A percentile compares a stretch with the other conserved stretches of the same genome.
phyloP scores from a whole-genome alignment of 805 yeast species.

The Candida saitoana region DNA sequence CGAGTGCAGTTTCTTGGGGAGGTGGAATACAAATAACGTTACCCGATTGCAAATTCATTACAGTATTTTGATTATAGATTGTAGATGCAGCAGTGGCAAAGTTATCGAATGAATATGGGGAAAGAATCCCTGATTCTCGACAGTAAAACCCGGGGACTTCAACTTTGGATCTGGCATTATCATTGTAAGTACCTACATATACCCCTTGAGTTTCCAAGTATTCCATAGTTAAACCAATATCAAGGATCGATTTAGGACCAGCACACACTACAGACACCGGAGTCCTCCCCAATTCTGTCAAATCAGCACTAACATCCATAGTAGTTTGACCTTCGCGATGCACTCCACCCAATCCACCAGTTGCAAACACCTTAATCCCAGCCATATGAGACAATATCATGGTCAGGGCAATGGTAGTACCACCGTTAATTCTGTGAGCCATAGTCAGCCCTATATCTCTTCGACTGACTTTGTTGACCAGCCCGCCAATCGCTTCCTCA shows the following conservation, averaged over 20 bases:
- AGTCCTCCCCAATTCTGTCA: constrained; percentile 78
- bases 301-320: constrained; percentile 82
- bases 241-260: constrained; percentile 85
- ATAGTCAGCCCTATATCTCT: constrained; percentile 74
- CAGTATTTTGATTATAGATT: constrained; percentile 41
- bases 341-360: constrained; percentile 93
- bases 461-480: constrained; percentile 64
- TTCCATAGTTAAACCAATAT: constrained; percentile 76
- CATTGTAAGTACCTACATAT: constrained; percentile 67
- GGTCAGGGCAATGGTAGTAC: constrained; percentile 86
- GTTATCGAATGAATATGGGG: constrained; percentile 61
- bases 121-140: constrained; percentile 65
- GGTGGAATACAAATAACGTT: constrained; percentile 80
- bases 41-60: constrained; percentile 59
- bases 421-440: constrained; percentile 65
- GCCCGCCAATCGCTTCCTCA: constrained; percentile 16
- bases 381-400: constrained; percentile 75
- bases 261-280: constrained; percentile 89
- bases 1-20: constrained; percentile 58
- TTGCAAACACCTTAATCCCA: constrained; percentile 81
- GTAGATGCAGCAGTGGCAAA: constrained; percentile 60
- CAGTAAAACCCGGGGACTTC: constrained; percentile 79
- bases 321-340: constrained; percentile 72
- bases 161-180: constrained; percentile 18
- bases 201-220: constrained; percentile 90